Evolutionary conservation across 306 rosid genomes (phyloP), one percentile per base, ranked within the genome.

Genomic region (Mimosa bimucronata): DNA sequence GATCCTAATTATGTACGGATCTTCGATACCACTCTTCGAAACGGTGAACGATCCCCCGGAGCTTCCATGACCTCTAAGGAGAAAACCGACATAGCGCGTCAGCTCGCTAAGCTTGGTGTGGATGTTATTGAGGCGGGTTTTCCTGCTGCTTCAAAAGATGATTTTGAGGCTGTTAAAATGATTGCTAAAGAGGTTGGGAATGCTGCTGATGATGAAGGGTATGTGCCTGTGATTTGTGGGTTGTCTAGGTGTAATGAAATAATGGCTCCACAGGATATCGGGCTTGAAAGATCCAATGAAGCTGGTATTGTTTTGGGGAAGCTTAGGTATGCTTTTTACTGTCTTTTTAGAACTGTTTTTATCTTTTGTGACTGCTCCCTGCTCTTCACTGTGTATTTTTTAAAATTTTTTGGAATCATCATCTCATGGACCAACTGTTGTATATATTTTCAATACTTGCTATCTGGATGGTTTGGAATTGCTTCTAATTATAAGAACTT

Each of bases 41-140:
- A 95, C 66, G 99, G 98, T 72, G 99, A 95, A 88, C 99, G 93
- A 79, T 91, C 98, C 30, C 99, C 98, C 6, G 99, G 99, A n/a
- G 98, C 99, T 52, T 88, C 99, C 67, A 86, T 95, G 83, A 95
- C 97, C 2, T 86, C 98, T 7, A 95, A 91, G 79, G 97, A 93
- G 86, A 95, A 95, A 76, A 80, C 91, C 14, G 98, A 91, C 87
- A 91, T 95, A 15, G 99, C 99, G 8, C 82, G 94, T 13, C 96
- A 93, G 88, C 91, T 95, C 0, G 80, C 94, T 1, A 92, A 86
- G 85, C 99, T 95, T 10, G 98, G 99, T 1, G 98, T 95, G 0
- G 99, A 95, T 76, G 89, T 93, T 31, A 95, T 95, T 29, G 98
- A 95, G 83, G 99, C 98, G 0, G 98, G 99, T 0, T 95, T 93